A percentile compares a stretch with the other conserved stretches of the same genome.
phyloP scores from a whole-genome alignment of 2,329 filamentous ascomycete genomes.

The Trichoderma semiorbis region DNA sequence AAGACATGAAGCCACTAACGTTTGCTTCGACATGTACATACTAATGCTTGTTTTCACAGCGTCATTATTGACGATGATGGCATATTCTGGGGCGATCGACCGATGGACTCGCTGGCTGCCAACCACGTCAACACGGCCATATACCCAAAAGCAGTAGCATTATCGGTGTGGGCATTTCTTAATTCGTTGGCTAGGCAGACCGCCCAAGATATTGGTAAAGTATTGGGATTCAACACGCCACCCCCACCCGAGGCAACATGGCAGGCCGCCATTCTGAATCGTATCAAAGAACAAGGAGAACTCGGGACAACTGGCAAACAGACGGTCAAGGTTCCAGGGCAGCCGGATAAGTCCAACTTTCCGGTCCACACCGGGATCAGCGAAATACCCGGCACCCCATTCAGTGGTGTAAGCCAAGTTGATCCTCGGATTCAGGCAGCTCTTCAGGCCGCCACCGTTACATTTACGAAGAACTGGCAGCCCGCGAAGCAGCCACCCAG shows the following conservation, averaged over 20 bases:
- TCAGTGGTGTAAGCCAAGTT: slow-evolving; percentile 32
- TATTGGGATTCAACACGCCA: slow-evolving; percentile 41
- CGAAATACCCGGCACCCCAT: slow-evolving; percentile 28
- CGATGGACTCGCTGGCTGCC: slow-evolving; percentile 47
- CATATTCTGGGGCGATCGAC: slow-evolving; percentile 45
- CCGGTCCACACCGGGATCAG: slow-evolving; percentile 26
- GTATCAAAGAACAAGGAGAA: slow-evolving; percentile 27
- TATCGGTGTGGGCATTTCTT: slow-evolving; percentile 51
- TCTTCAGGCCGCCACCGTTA: slow-evolving; percentile 33
- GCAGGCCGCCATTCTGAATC: slow-evolving; percentile 31
- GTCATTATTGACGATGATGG: slow-evolving; percentile 48
- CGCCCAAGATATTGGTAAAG: slow-evolving; percentile 39
- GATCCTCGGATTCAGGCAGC: slow-evolving; percentile 34
- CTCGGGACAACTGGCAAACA: slow-evolving; percentile 25
- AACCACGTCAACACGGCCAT: slow-evolving; percentile 46
- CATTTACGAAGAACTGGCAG: slow-evolving; percentile 45
- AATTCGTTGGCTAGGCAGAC: slow-evolving; percentile 47
- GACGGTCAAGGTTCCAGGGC: slow-evolving; percentile 24
- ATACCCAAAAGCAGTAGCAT: slow-evolving; percentile 50
- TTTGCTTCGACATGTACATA: no score
- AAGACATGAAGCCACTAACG: slow-evolving; percentile 21
- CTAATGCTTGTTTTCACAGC: slow-evolving; percentile 35
- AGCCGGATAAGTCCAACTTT: slow-evolving; percentile 26
- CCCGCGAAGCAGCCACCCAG: slow-evolving; percentile 42
- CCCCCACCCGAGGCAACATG: slow-evolving; percentile 29